Base-by-base conservation (phyloP, 345 rosid genomes). In the Tarenaya hassleriana region DNA sequence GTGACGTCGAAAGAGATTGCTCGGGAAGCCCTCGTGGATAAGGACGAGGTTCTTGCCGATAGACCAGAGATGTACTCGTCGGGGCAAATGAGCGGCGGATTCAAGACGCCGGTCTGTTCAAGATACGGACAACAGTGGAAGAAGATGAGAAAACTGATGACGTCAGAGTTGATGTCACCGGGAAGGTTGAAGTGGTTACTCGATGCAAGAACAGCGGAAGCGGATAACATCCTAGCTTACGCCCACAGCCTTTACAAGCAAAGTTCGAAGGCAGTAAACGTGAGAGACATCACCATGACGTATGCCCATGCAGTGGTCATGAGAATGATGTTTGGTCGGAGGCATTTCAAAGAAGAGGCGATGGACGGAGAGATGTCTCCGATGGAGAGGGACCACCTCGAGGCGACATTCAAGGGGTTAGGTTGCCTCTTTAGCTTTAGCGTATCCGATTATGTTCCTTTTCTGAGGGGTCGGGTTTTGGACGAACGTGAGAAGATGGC, bases 171-270 rank as follows among this genome's bases (percentile, higher is more conserved):
- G 0, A 1, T 62, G 4, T 50, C 47, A 11, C 50, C 62, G 3
- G 20, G 40, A n/a, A 56, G 41, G 13, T 63, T 48, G 10, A 15
- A n/a, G 5, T 65, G 50, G 63, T 55, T 69, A 10, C 69, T 52
- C 3, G n/a, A 48, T 1, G 70, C 63, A 11, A 60, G 81, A 56
- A 51, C 50, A 35, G 47, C 54, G 29, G 80, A 75, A 62, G 71
- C 74, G 1, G 63, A 68, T 47, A 71, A 65, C 29, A 73, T 72
- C 9, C 52, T 69, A 8, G 47, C 44, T 16, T 69, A 66, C 52
- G 52, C 69, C 3, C 63, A 58, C 43, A 72, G 66, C 47, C 50
- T 55, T 29, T 66, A 67, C 70, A n/a, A n/a, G n/a, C 42, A 46
- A 15, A 18, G 41, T 15, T 32, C 3, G 3, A 24, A 24, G 5